Evolutionary conservation across 129 eudicot species (phyloP).

Genomic region (Ambrosia artemisiifolia): DNA sequence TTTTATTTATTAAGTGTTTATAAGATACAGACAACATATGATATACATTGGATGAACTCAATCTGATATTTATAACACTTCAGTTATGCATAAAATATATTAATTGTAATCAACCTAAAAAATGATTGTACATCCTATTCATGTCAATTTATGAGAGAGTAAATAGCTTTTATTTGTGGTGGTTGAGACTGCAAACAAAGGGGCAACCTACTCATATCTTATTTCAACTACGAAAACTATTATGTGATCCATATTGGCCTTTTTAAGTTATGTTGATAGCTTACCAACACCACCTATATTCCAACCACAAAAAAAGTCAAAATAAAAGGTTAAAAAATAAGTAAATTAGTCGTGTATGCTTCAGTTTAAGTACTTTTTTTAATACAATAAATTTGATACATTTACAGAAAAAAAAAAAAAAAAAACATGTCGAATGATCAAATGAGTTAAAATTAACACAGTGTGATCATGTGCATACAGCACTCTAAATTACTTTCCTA

Average conservation of each 20-base stretch:
- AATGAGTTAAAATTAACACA: neutral
- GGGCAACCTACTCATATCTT: slow-evolving; percentile 4
- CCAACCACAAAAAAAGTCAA: slow-evolving; percentile 6
- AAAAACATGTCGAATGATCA: neutral
- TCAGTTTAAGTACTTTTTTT: neutral
- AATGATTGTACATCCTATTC: neutral
- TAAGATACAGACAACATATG: too few species aligned
- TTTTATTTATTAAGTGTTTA: too few species aligned
- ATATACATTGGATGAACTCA: neutral
- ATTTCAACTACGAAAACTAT: neutral
- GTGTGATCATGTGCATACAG: neutral
- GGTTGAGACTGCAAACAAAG: slow-evolving; percentile 1
- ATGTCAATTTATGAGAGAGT: neutral
- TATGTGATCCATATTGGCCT: neutral
- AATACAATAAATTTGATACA: neutral
- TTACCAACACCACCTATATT: slow-evolving; percentile 19
- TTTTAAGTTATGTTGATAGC: slow-evolving; percentile 26
- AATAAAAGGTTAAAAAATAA: neutral
- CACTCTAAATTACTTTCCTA: neutral
- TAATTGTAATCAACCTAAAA: neutral
- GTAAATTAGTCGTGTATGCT: neutral
- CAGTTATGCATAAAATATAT: neutral
- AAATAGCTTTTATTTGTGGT: slow-evolving; percentile 7
- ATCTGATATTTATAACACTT: neutral
- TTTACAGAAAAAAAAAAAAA: neutral